Conservation (phyloP, 2,329 filamentous ascomycete genomes). For the Apiospora rasikravindrae region DNA sequence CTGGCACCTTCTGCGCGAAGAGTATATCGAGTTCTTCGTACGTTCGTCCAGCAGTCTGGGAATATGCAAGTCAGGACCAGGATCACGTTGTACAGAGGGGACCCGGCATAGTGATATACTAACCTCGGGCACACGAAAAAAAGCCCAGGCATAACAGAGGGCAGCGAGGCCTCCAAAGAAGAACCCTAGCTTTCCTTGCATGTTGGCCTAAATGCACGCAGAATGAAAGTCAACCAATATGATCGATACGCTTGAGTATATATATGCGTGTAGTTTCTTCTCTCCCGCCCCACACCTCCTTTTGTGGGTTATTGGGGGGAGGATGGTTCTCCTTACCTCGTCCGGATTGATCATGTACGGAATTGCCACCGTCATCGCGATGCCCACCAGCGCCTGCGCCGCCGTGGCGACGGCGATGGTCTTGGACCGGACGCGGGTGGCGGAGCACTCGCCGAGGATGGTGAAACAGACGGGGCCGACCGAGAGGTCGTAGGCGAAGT, state of each 20-base stretch:
- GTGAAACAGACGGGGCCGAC: constrained; percentile 57
- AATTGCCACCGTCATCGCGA: constrained; percentile 49
- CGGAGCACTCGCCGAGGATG: constrained; percentile 58
- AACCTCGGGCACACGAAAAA: constrained; percentile 39
- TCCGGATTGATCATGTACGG: constrained; percentile 51
- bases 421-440: constrained; percentile 50
- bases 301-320: too few species aligned
- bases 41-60: constrained; percentile 30
- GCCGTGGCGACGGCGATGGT: constrained; percentile 51
- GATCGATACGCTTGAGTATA: background rate
- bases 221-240: background rate
- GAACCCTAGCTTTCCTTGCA: constrained; percentile 49
- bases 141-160: constrained; percentile 44
- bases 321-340: constrained; percentile 30
- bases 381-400: constrained; percentile 46
- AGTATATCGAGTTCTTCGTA: constrained; percentile 40
- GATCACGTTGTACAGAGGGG: background rate
- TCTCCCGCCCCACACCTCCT: too few species aligned
- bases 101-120: background rate
- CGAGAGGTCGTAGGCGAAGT: constrained; percentile 57
- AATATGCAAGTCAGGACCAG: background rate
- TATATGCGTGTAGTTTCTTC: background rate
- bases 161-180: constrained; percentile 46
- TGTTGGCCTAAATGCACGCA: constrained; percentile 37
- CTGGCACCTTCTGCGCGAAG: constrained; percentile 38